Evolutionary conservation across 257 asterid species (phyloP).

Genomic region (Henckelia pumila): DNA sequence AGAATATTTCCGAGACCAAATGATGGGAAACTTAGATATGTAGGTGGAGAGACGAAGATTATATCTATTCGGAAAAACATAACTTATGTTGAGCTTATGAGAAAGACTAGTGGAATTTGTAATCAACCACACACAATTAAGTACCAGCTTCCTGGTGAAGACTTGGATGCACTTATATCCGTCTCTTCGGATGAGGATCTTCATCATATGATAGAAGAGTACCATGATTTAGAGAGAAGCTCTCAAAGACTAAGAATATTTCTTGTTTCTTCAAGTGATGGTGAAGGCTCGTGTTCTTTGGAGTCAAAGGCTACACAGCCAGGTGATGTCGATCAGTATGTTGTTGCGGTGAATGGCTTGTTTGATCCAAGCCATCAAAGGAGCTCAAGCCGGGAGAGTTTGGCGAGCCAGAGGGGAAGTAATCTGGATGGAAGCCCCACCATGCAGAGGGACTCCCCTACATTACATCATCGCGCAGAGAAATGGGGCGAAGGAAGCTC

Average conservation of each 20-base stretch:
- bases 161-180: constrained; percentile 81
- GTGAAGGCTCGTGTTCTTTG: constrained; percentile 47
- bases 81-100: constrained; percentile 56
- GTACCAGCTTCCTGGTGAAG: constrained; percentile 95
- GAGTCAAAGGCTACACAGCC: constrained; percentile 47
- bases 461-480: constrained; percentile 38
- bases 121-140: constrained; percentile 63
- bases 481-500: constrained; percentile 36
- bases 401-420: constrained; percentile 41
- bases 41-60: constrained; percentile 85
- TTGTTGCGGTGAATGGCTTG: constrained; percentile 69
- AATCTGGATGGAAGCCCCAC: constrained; percentile 39
- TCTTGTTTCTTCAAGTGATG: constrained; percentile 58
- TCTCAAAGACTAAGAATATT: constrained; percentile 73
- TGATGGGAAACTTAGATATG: constrained; percentile 82
- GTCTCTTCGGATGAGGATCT: constrained; percentile 90
- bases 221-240: constrained; percentile 58
- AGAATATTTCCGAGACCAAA: constrained; percentile 76
- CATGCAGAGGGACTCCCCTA: constrained; percentile 41
- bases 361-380: constrained; percentile 46
- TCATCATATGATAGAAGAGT: constrained; percentile 87
- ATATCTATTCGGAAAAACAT: constrained; percentile 59
- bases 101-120: constrained; percentile 56
- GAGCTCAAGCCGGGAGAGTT: constrained; percentile 67
- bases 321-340: constrained; percentile 57